Base-by-base conservation (phyloP, 202 grass and related monocot species). In the Zizania palustris region DNA sequence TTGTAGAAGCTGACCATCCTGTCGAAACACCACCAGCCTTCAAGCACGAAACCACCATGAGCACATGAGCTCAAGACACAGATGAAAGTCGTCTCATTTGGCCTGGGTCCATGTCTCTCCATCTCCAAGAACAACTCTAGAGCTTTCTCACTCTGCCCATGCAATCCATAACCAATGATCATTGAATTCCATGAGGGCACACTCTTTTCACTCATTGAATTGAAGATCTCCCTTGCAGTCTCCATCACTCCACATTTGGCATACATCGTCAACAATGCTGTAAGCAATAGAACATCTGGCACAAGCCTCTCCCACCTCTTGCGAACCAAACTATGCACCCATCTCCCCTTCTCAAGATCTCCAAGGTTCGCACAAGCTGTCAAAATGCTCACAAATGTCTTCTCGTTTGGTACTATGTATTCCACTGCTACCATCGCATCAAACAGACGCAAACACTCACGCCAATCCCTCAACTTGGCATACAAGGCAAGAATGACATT, bases 31-130 rank as follows among this genome's bases (percentile, higher is more conserved):
- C 71, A 65, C 79, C 70, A 88, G 6, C 88, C 88, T 79, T 95
- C 82, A n/a, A 91, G 75, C 44, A 95, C 63, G 84, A 91, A 56
- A 11, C 88, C 83, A 35, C 74, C 83, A 33, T 95, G 92, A 28
- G 83, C 86, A 50, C 88, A 91, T 21, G 88, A 87, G 80, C 87
- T 95, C 58, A 95, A 43, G 61, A 91, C 5, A 13, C 88, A 88
- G 16, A 91, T 73, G 65, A 95, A 95, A 51, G 86, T 82, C 6
- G 84, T 72, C 55, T 89, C 88, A 6, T 78, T 95, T 6, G 83
- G 92, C 54, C 37, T 59, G 9, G 68, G 73, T 37, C 88, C 65
- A 28, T 14, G 59, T 13, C 62, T 87, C 73, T 91, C 88, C 88
- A 95, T 95, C 78, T 80, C 79, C 50, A 82, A 63, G 62, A 95